Percentiles rank a stretch among this genome's conserved stretches.
These are phyloP conservation scores for Dichotomocladium elegans DNA, from an alignment of 371 early-diverging fungal genomes.

Conservation along the genomic window DNA sequence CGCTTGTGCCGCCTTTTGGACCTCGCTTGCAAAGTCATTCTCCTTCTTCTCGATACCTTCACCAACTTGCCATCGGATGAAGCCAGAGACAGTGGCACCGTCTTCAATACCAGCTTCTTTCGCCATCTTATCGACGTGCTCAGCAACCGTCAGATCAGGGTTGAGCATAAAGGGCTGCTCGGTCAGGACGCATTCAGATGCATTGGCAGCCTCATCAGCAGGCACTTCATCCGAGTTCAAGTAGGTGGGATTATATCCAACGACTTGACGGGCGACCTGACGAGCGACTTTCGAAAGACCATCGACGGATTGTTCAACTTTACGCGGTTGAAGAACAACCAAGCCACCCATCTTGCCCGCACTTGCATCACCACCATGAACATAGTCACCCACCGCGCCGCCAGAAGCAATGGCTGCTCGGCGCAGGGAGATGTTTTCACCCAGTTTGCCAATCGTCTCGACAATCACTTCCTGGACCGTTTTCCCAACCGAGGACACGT, in stretches of 20 bases:
- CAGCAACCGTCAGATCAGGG: conserved; percentile 58
- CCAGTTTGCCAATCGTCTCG: conserved; percentile 78
- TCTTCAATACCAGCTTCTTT: conserved; percentile 47
- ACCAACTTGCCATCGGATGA: conserved; percentile 79
- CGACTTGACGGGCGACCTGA: conserved; percentile 76
- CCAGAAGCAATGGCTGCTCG: conserved; percentile 47
- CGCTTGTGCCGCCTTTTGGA: conserved; percentile 40
- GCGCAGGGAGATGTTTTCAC: conserved; percentile 84
- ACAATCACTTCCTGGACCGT: conserved; percentile 65
- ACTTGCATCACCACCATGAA: conserved; percentile 67
- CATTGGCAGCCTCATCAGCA: conserved; percentile 32
- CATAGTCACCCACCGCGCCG: conserved; percentile 53
- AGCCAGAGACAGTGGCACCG: conserved; percentile 57
- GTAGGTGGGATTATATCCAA: conserved; percentile 67
- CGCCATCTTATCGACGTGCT: conserved; percentile 31
- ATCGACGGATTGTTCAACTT: conserved; percentile 22
- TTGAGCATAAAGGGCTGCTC: conserved; percentile 77
- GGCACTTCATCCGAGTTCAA: conserved; percentile 47
- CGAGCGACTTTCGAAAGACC: conserved; percentile 52
- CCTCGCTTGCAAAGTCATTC: conserved; percentile 78
- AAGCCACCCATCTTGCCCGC: conserved; percentile 69
- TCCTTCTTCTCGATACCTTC: conserved; percentile 80
- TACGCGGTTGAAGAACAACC: conserved; percentile 52
- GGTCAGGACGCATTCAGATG: conserved; percentile 60
- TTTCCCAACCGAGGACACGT: conserved; percentile 17